Evolutionary conservation across 163 green algal genomes (phyloP), one percentile per base, ranked within the genome.

Genomic region (Scenedesmus sp.): DNA sequence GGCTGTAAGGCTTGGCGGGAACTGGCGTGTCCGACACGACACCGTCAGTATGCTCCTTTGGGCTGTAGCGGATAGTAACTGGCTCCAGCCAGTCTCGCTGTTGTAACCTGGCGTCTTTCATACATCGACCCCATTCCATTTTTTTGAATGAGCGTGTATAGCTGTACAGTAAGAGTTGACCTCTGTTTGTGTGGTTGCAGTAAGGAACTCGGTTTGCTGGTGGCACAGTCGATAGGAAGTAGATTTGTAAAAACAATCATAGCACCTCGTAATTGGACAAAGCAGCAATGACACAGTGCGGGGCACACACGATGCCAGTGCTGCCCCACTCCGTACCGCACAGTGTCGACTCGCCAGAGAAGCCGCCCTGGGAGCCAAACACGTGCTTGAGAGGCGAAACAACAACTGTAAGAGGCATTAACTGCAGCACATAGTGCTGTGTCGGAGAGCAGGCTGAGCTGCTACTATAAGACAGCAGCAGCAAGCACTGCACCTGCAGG

Each of bases 221-320:
- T 70, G 56, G 22, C 56, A n/a, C 22, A 70, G 56, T 7, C 56
- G 56, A 70, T n/a, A 70, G n/a, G 1, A n/a, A 70, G 20, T 33
- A 6, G 0, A 22, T 6, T n/a, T n/a, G 56, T 33, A 6, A n/a
- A 2, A 2, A 70, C 4, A 9, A n/a, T 70, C 4, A n/a, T 6
- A 70, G 20, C 56, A n/a, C 4, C 4, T 7, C 26, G 9, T 18
- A 76, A 18, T 1, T 20, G 18, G 20, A 35, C 16, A 30, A 4
- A 40, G 65, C 65, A 40, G 30, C 65, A 40, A 76, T 76, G 65
- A 30, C 65, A 26, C 81, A 70, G 81, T 56, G 81, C 46, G 81
- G 40, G 65, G 76, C 15, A 42, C 40, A 85, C n/a, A 70, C 42
- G 80, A 85, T 65, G 33, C 42, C 46, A 53, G 44, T 56, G 80